Conservation (phyloP, 139 green algal genomes). For the Chlorella sp. region DNA sequence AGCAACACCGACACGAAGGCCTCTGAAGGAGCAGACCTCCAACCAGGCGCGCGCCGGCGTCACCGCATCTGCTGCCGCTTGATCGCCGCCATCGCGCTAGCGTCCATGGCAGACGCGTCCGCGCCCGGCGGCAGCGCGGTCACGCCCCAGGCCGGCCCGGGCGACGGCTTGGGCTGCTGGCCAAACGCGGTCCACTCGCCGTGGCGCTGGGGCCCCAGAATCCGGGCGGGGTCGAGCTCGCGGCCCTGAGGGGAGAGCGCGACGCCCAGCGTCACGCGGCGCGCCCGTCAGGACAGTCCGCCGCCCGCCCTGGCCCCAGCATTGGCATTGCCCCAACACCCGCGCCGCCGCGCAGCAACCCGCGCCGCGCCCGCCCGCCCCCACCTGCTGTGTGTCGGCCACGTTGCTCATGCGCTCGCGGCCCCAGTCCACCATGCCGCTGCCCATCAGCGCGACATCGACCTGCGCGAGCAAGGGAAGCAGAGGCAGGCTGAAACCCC, state of each 20-base stretch:
- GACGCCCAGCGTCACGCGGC: conserved; percentile 28
- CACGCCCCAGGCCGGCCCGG: conserved; percentile 71
- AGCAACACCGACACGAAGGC: too few species aligned
- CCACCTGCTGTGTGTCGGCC: conserved; percentile 44
- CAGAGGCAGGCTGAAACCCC: not conserved
- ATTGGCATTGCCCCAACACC: not conserved
- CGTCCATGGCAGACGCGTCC: conserved; percentile 33
- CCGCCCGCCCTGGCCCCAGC: not conserved
- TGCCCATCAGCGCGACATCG: not conserved
- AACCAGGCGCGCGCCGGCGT: too few species aligned
- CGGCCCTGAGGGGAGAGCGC: conserved; percentile 18
- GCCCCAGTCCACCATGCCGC: conserved; percentile 30
- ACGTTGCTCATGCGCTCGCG: conserved; percentile 44
- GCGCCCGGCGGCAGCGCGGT: conserved; percentile 58
- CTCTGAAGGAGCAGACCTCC: too few species aligned
- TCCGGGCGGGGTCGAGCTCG: conserved; percentile 65
- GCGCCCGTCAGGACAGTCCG: conserved; percentile 5
- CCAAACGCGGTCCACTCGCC: conserved; percentile 64
- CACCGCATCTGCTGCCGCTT: conserved; percentile 63
- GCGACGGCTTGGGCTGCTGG: conserved; percentile 4
- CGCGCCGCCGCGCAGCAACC: not conserved
- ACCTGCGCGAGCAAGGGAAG: conserved; percentile 15
- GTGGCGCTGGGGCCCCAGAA: conserved; percentile 67
- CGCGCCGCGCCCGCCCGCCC: not conserved
- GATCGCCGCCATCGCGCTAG: conserved; percentile 46